Conservation (phyloP, 1,284 basidiomycete genomes). For the Athelia psychrophila region DNA sequence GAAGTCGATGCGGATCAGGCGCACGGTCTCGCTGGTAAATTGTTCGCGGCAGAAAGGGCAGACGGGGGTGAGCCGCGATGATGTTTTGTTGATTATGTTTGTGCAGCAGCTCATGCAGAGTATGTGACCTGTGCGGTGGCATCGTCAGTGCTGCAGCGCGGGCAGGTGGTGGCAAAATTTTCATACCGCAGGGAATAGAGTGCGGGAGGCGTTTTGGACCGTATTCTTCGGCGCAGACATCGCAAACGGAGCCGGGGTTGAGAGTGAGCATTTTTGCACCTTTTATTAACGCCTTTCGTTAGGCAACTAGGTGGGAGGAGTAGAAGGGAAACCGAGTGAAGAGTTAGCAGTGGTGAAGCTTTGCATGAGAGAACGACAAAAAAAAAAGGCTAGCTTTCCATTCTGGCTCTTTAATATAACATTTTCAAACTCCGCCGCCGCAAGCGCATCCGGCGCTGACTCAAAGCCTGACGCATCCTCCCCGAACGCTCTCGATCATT, state of each 20-base stretch:
- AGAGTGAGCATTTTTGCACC: conserved; percentile 65
- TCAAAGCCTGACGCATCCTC: neutral
- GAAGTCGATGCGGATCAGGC: conserved; percentile 77
- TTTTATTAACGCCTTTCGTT: neutral
- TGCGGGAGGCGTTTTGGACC: conserved; percentile 69
- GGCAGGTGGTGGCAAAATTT: conserved; percentile 3
- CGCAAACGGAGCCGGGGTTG: conserved; percentile 74
- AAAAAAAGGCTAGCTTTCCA: neutral
- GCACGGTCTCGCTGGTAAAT: conserved; percentile 61
- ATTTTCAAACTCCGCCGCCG: neutral
- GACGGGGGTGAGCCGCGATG: conserved; percentile 58
- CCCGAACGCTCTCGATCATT: no score
- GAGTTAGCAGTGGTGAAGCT: conserved; percentile 5
- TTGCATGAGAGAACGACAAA: conserved; percentile 1
- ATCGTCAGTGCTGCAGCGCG: neutral
- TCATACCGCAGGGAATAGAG: conserved; percentile 73
- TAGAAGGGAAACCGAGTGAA: conserved; percentile 13
- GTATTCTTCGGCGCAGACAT: conserved; percentile 83
- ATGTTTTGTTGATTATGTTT: conserved; percentile 75
- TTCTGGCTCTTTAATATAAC: neutral
- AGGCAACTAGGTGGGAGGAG: conserved; percentile 2
- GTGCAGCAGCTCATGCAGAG: conserved; percentile 72
- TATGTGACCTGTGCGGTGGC: conserved; percentile 70
- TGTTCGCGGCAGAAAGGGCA: conserved; percentile 80
- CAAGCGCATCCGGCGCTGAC: conserved; percentile 1